Evolutionary conservation across 2,329 filamentous ascomycete genomes (phyloP), one percentile per base, ranked within the genome.

Genomic region (Trichoderma lentiforme): DNA sequence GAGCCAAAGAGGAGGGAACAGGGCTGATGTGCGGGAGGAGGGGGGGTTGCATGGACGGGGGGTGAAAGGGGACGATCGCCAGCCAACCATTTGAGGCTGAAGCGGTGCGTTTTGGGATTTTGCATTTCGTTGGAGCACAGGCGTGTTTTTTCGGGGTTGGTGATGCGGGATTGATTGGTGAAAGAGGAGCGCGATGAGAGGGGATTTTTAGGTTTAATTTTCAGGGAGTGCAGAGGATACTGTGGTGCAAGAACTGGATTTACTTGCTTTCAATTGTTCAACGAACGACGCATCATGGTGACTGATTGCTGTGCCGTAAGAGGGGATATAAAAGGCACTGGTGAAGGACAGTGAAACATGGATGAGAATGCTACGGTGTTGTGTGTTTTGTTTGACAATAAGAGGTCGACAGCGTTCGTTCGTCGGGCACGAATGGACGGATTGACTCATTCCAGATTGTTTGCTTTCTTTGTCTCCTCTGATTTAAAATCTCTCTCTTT

Each of bases 1-100:
- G 5, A 57, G 51, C 51, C 64, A 39, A 21, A 30, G 64, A 43
- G 21, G 21, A 67, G 3, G 30, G 64, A 18, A 43, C 51, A 58
- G 64, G 51, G 64, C 51, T 58, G 64, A 43, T 53, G 64, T 62
- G 66, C 21, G 34, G 66, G 30, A 15, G 26, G 28, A 2, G 24
- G 11, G 8, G 47, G 18, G 26, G 26, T 62, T 36, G 24, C 39
- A 69, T 53, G 34, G 28, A 24, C 5, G 28, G 28, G 21, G 43
- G 43, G n/a, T 21, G 5, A 24, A 18, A 6, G 21, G 28, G 63
- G 36, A 63, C 28, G 63, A 69, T 69, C 28, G 56, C 36, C 56
- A 60, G 56, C 65, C 65, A 69, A 69, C 65, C 65, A 69, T 34
- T 69, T 51, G 18, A 47, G 47, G 47, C 14, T n/a, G n/a, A 3